Percentiles rank a stretch among this genome's conserved stretches.
Conservation (phyloP, 2,329 filamentous ascomycete genomes). For the Exophiala aquamarina region DNA sequence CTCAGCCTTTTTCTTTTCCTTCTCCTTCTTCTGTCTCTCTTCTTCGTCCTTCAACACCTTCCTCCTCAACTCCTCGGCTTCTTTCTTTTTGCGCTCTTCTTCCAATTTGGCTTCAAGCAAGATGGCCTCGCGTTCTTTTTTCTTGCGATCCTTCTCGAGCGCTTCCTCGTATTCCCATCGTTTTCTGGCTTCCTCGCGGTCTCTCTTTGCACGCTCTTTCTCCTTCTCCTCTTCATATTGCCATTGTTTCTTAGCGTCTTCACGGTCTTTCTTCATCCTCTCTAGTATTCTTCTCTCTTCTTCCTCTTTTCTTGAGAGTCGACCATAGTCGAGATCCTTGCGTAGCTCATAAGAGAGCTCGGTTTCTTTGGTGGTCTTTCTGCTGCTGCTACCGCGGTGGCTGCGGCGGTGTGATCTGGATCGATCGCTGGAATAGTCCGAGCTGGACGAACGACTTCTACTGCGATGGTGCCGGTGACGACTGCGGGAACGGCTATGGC, state of each 20-base stretch:
- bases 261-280: conserved; percentile 35
- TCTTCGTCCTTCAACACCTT: conserved; percentile 30
- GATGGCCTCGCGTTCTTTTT: conserved; percentile 34
- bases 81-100: conserved; percentile 27
- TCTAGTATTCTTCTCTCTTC: conserved; percentile 50
- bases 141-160: conserved; percentile 24
- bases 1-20: conserved; percentile 47
- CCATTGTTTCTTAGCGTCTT: conserved; percentile 40
- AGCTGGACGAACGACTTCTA: conserved; percentile 11
- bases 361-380: conserved; percentile 33
- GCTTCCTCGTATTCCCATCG: conserved; percentile 26
- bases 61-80: conserved; percentile 29
- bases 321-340: conserved; percentile 29
- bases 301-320: conserved; percentile 33
- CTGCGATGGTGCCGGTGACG: conserved; percentile 15
- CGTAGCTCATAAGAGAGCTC: conserved; percentile 30
- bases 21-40: conserved; percentile 48
- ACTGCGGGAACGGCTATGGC: conserved; percentile 19
- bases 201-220: conserved; percentile 26
- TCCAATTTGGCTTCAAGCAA: conserved; percentile 24
- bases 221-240: conserved; percentile 46
- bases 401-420: conserved; percentile 32
- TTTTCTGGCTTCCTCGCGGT: conserved; percentile 27
- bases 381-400: conserved; percentile 36
- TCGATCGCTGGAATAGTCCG: conserved; percentile 13